phyloP scores from a whole-genome alignment of 768 basidiomycete genomes.

The Termitomyces sp. region DNA sequence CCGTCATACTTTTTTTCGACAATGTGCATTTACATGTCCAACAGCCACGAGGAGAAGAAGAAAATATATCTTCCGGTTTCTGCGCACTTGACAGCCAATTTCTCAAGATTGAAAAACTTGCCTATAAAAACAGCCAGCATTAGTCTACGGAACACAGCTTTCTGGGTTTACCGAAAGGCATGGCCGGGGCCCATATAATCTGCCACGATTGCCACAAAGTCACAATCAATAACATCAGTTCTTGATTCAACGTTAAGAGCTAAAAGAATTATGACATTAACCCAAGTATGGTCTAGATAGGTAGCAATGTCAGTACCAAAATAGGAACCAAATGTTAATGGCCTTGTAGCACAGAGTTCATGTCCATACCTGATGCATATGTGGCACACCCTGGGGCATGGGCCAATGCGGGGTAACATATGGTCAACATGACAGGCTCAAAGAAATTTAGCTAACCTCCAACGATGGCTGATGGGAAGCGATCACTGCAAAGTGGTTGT shows the following conservation, averaged over 20 bases:
- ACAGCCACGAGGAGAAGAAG: constrained; percentile 74
- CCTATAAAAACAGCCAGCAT: constrained; percentile 29
- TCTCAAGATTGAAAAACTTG: constrained; percentile 72
- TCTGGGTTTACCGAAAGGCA: constrained; percentile 56
- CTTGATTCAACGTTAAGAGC: neutral
- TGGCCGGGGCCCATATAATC: constrained; percentile 71
- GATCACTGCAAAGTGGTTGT: constrained; percentile 70
- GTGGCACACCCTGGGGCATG: constrained; percentile 32
- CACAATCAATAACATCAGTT: constrained; percentile 14
- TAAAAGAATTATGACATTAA: constrained; percentile 25
- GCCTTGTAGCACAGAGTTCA: neutral
- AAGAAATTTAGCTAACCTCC: constrained; percentile 34
- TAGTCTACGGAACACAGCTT: constrained; percentile 1
- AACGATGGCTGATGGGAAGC: constrained; percentile 67
- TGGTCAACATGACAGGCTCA: neutral
- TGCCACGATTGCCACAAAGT: constrained; percentile 30
- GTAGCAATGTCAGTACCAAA: constrained; percentile 2
- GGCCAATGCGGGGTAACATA: constrained; percentile 44
- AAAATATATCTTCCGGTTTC: constrained; percentile 64
- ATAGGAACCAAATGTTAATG: neutral
- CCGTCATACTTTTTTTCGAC: neutral
- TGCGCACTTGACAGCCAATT: constrained; percentile 51
- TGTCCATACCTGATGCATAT: constrained; percentile 55
- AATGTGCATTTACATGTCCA: constrained; percentile 55
- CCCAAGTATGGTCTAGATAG: constrained; percentile 53